These are phyloP conservation scores for Podospora sp. DNA, from an alignment of 495 filamentous ascomycete species.

Conservation along the genomic window DNA sequence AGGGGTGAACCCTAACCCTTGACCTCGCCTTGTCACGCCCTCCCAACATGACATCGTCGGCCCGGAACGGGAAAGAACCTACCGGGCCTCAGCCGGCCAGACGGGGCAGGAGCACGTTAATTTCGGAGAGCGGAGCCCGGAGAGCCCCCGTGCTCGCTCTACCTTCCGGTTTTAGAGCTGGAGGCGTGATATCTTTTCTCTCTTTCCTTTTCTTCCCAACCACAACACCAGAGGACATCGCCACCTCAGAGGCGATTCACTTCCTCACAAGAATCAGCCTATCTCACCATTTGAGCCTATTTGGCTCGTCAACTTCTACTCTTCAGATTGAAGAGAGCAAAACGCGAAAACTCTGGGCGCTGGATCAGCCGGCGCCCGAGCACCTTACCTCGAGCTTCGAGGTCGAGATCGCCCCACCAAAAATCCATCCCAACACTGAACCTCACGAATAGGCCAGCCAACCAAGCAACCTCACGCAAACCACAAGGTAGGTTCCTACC, in stretches of 20 bases:
- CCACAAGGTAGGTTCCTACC: too few species aligned
- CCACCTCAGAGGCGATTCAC: background rate
- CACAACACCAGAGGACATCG: background rate
- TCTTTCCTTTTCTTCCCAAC: background rate
- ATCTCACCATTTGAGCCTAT: background rate
- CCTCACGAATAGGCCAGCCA: too few species aligned
- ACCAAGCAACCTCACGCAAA: too few species aligned
- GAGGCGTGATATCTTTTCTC: background rate
- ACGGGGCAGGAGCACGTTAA: background rate
- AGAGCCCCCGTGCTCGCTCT: background rate
- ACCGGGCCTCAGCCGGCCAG: background rate
- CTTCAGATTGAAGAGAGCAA: background rate
- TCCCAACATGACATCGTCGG: background rate
- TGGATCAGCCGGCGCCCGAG: background rate
- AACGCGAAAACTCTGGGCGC: background rate
- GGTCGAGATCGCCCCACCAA: background rate
- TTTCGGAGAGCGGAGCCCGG: background rate
- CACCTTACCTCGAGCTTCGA: background rate
- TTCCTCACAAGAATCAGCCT: background rate
- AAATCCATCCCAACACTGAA: conserved; percentile 19
- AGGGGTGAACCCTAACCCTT: background rate
- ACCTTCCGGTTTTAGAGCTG: background rate
- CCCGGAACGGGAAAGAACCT: background rate
- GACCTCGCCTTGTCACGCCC: background rate
- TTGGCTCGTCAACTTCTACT: background rate